A percentile compares a stretch with the other conserved stretches of the same genome.
Evolutionary conservation across 495 filamentous ascomycete species (phyloP).

Genomic region (Aspergillus asperescens): DNA sequence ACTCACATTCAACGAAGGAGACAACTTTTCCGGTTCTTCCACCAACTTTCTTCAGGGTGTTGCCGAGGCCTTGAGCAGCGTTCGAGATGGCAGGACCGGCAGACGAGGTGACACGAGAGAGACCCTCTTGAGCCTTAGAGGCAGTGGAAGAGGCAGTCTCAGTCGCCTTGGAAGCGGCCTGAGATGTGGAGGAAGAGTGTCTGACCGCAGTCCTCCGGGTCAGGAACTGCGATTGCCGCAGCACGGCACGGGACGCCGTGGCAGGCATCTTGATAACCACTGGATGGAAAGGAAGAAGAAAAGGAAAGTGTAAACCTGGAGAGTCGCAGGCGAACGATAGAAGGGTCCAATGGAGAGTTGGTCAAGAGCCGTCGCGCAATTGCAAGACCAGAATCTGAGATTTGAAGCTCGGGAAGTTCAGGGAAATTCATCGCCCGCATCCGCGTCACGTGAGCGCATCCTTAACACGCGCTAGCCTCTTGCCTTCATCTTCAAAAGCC

Average conservation of each 20-base stretch:
- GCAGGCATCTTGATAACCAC: constrained; percentile 42
- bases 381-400: constrained; percentile 42
- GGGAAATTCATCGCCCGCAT: constrained; percentile 28
- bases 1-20: constrained; percentile 79
- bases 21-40: constrained; percentile 79
- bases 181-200: constrained; percentile 61
- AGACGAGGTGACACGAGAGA: constrained; percentile 73
- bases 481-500: neutral
- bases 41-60: constrained; percentile 69
- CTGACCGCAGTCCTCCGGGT: constrained; percentile 52
- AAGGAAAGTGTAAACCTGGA: constrained; percentile 24
- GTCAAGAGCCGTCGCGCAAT: constrained; percentile 38
- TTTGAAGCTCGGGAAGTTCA: constrained; percentile 44
- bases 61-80: constrained; percentile 58
- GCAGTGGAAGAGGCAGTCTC: constrained; percentile 58
- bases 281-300: constrained; percentile 26
- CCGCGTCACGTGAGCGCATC: constrained; percentile 18
- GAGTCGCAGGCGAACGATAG: constrained; percentile 32
- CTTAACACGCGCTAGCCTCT: neutral
- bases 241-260: constrained; percentile 52
- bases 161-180: constrained; percentile 66
- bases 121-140: constrained; percentile 77
- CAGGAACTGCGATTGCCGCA: constrained; percentile 57
- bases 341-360: constrained; percentile 39
- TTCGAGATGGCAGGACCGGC: constrained; percentile 72